Conservation (phyloP, 495 filamentous ascomycete genomes). For the Aspergillus panamensis region DNA sequence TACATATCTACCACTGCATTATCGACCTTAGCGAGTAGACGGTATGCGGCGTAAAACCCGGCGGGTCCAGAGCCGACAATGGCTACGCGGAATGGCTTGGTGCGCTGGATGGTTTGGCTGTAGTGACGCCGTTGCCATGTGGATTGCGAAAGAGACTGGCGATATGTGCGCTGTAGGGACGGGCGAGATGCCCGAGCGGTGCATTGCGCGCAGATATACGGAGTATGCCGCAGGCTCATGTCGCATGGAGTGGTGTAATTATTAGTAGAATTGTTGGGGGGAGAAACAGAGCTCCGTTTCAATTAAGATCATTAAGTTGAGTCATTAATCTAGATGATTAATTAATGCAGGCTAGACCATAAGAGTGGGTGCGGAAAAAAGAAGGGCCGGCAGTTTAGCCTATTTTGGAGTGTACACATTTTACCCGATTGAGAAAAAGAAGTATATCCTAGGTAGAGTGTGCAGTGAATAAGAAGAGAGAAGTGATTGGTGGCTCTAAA, state of each 20-base stretch:
- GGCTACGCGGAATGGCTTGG: slow-evolving; percentile 68
- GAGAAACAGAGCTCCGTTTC: neutral
- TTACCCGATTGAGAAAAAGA: no score
- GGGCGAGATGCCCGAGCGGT: slow-evolving; percentile 23
- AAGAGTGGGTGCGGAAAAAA: neutral
- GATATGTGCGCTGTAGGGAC: slow-evolving; percentile 8
- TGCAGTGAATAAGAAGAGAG: no score
- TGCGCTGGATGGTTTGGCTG: slow-evolving; percentile 37
- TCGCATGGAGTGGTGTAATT: neutral
- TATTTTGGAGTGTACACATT: neutral
- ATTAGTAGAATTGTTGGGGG: neutral
- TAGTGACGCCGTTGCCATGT: slow-evolving; percentile 26
- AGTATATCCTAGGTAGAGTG: no score
- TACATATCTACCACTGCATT: slow-evolving; percentile 89
- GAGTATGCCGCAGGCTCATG: slow-evolving; percentile 30
- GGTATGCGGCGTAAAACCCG: slow-evolving; percentile 90
- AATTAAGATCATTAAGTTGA: neutral
- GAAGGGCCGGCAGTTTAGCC: neutral
- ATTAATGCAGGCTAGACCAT: neutral
- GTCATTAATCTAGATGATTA: neutral
- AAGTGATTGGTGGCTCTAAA: no score
- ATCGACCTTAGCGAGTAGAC: slow-evolving; percentile 69
- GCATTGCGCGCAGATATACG: slow-evolving; percentile 37
- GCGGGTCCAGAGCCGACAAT: slow-evolving; percentile 94
- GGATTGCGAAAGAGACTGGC: slow-evolving; percentile 8